Conservation (phyloP, 495 filamentous ascomycete genomes). For the Margaritispora aquatica region DNA sequence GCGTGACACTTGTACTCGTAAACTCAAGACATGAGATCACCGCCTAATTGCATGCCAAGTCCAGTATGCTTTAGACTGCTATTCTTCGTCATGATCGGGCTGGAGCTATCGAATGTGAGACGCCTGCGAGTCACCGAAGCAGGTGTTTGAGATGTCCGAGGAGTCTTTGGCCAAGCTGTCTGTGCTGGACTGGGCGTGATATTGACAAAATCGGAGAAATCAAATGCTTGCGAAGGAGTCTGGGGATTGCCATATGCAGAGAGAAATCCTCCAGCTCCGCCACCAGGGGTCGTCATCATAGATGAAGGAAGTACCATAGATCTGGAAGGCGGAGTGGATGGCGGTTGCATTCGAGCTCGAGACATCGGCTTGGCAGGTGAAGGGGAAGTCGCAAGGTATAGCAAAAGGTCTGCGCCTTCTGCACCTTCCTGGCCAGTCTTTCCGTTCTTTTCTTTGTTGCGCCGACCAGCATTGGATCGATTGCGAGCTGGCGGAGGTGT, state of each 20-base stretch:
- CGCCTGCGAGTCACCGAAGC: conserved; percentile 37
- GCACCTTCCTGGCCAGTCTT: conserved; percentile 62
- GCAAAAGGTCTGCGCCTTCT: conserved; percentile 83
- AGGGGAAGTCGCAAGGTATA: conserved; percentile 90
- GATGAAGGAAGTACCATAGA: conserved; percentile 71
- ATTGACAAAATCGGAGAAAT: conserved; percentile 96
- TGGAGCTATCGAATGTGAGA: conserved; percentile 57
- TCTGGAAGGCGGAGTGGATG: conserved; percentile 83
- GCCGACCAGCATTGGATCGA: conserved; percentile 26
- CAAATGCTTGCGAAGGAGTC: conserved; percentile 65
- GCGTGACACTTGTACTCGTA: not conserved
- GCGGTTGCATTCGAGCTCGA: conserved; percentile 53
- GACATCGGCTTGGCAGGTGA: conserved; percentile 56
- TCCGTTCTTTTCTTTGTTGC: conserved; percentile 29
- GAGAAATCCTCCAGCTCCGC: conserved; percentile 57
- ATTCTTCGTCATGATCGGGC: conserved; percentile 25
- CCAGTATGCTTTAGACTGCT: conserved; percentile 22
- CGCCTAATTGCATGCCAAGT: conserved; percentile 52
- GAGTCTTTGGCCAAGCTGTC: conserved; percentile 60
- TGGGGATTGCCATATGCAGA: conserved; percentile 48
- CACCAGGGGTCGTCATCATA: conserved; percentile 79
- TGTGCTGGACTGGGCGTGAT: conserved; percentile 94
- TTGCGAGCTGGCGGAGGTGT: conserved; percentile 72
- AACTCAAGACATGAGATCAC: conserved; percentile 41
- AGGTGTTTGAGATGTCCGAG: conserved; percentile 50